Percentiles rank a stretch among this genome's conserved stretches.
Conservation (phyloP, 108 stramenopile genomes). For the Cyclotella baltica region DNA sequence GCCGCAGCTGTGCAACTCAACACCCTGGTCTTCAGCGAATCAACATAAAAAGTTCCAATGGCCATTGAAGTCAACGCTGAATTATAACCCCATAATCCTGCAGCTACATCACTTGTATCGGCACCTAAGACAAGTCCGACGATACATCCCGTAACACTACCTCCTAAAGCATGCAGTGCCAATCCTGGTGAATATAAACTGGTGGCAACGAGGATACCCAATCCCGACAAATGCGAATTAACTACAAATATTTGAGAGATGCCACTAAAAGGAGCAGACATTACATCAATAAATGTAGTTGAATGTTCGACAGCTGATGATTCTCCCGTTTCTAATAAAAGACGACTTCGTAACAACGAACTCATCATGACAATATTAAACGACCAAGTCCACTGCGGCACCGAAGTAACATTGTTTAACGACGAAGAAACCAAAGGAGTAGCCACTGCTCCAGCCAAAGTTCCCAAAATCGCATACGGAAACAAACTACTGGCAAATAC, state of each 20-base stretch:
- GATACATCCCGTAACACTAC: constrained; percentile 57
- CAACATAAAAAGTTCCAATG: constrained; percentile 80
- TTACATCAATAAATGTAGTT: constrained; percentile 9
- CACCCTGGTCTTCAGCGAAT: constrained; percentile 54
- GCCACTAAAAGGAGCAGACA: constrained; percentile 63
- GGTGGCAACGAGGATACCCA: constrained; percentile 50
- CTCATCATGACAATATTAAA: constrained; percentile 81
- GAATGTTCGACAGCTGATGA: constrained; percentile 11
- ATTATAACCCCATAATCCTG: constrained; percentile 82
- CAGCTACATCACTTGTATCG: constrained; percentile 54
- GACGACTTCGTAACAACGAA: constrained; percentile 60
- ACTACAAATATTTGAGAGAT: constrained; percentile 90
- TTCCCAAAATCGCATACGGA: constrained; percentile 39
- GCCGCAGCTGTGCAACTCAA: constrained; percentile 72
- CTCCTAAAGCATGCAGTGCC: constrained; percentile 70
- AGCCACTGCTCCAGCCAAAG: constrained; percentile 63
- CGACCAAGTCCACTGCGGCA: constrained; percentile 84
- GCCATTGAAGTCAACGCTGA: constrained; percentile 77
- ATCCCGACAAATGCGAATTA: constrained; percentile 67
- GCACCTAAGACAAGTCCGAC: constrained; percentile 58
- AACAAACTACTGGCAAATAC: constrained; percentile 64
- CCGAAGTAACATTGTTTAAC: constrained; percentile 54
- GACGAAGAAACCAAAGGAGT: constrained; percentile 68
- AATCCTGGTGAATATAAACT: constrained; percentile 63
- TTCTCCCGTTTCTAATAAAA: constrained; percentile 40